Percentiles rank a stretch among this genome's conserved stretches.
phyloP scores from a whole-genome alignment of 2,329 filamentous ascomycete genomes.

The Gnomoniopsis smithogilvyi region DNA sequence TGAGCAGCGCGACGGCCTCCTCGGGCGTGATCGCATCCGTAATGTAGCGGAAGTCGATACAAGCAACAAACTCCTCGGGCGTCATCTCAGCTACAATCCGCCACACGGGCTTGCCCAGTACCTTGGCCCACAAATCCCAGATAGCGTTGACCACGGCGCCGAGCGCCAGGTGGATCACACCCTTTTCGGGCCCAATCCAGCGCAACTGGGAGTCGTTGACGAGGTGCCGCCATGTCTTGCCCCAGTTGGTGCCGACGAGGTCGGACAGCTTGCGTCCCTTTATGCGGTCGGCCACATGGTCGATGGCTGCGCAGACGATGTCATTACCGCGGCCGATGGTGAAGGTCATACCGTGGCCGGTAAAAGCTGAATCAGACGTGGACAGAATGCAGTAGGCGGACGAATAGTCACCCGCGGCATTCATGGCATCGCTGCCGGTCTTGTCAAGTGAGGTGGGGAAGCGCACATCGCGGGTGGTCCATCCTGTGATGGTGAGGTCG shows the following conservation, averaged over 20 bases:
- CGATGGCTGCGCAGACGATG: slow-evolving; percentile 82
- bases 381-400: slow-evolving; percentile 90
- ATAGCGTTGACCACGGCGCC: slow-evolving; percentile 87
- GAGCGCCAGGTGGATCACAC: slow-evolving; percentile 87
- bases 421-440: slow-evolving; percentile 97
- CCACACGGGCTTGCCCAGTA: slow-evolving; percentile 84
- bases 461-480: slow-evolving; percentile 69
- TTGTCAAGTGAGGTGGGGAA: slow-evolving; percentile 93
- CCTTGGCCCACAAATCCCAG: slow-evolving; percentile 95
- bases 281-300: slow-evolving; percentile 73
- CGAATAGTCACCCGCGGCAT: slow-evolving; percentile 88
- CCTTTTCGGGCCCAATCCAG: slow-evolving; percentile 94
- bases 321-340: slow-evolving; percentile 90
- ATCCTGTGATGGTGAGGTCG: slow-evolving; percentile 70
- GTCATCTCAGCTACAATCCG: slow-evolving; percentile 85
- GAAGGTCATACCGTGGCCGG: slow-evolving; percentile 82
- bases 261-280: slow-evolving; percentile 72
- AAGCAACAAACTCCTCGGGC: slow-evolving; percentile 79
- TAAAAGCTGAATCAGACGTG: slow-evolving; percentile 64
- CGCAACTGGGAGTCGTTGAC: slow-evolving; percentile 86
- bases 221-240: slow-evolving; percentile 86
- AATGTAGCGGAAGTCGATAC: slow-evolving; percentile 94
- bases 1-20: slow-evolving; percentile 72
- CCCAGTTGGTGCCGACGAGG: slow-evolving; percentile 72
- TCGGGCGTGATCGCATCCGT: slow-evolving; percentile 87